Evolutionary conservation across 805 yeast species (phyloP).

Genomic region (Nakazawaea molendinolei): DNA sequence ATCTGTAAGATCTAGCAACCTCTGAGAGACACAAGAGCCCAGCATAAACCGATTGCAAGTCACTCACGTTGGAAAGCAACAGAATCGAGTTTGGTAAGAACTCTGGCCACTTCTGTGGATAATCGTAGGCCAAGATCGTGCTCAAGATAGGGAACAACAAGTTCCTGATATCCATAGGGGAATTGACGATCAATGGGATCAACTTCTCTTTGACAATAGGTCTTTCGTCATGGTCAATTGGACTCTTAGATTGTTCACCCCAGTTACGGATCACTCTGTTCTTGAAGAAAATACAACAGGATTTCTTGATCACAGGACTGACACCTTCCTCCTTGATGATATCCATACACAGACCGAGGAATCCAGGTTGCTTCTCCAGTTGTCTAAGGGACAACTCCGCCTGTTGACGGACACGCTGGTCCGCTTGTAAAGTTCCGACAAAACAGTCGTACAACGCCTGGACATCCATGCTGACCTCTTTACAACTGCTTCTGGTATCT

Average conservation of each 20-base stretch:
- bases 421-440: conserved; percentile 69
- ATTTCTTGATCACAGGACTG: conserved; percentile 52
- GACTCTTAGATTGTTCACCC: conserved; percentile 30
- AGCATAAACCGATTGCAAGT: conserved; percentile 40
- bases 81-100: conserved; percentile 41
- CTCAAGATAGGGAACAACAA: conserved; percentile 47
- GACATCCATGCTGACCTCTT: conserved; percentile 55
- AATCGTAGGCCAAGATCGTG: conserved; percentile 38
- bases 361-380: conserved; percentile 59
- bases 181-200: conserved; percentile 50
- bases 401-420: conserved; percentile 49
- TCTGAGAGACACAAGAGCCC: conserved; percentile 76
- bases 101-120: conserved; percentile 44
- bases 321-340: conserved; percentile 52
- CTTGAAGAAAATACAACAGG: conserved; percentile 85
- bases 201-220: conserved; percentile 66
- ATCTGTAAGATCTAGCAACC: conserved; percentile 67
- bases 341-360: conserved; percentile 77
- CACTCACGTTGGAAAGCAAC: conserved; percentile 37
- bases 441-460: conserved; percentile 65
- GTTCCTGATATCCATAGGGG: conserved; percentile 36
- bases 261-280: conserved; percentile 66
- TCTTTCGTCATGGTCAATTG: conserved; percentile 65
- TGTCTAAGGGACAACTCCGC: conserved; percentile 65
- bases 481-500: too few species aligned